These are phyloP conservation scores for Aspergillus texensis DNA, from an alignment of 2,329 filamentous ascomycete species.

Conservation along the genomic window DNA sequence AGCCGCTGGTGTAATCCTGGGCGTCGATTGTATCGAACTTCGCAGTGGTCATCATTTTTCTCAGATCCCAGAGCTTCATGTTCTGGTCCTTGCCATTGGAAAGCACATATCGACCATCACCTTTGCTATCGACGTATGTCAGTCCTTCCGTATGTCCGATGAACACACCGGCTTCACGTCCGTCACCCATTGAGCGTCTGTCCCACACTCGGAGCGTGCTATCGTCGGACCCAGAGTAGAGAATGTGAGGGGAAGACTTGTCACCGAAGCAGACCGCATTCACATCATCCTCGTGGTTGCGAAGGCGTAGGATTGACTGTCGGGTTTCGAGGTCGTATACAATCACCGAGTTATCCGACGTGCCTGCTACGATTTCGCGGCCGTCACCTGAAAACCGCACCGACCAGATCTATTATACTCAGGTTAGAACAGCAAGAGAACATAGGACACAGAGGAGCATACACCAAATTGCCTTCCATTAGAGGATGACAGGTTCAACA, in stretches of 20 bases:
- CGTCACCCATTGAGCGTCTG: conserved; percentile 67
- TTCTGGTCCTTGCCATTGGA: conserved; percentile 95
- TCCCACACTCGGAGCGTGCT: conserved; percentile 96
- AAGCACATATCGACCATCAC: conserved; percentile 84
- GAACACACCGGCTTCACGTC: conserved; percentile 66
- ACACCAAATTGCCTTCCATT: conserved; percentile 51
- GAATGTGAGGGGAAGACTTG: conserved; percentile 81
- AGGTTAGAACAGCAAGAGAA: conserved; percentile 13
- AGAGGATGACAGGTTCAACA: conserved; percentile 69
- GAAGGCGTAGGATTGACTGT: conserved; percentile 71
- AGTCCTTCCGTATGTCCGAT: conserved; percentile 67
- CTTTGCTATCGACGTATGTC: conserved; percentile 77
- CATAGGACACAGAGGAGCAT: conserved; percentile 21
- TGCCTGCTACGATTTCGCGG: conserved; percentile 86
- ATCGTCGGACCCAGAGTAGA: conserved; percentile 96
- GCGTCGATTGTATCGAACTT: conserved; percentile 57
- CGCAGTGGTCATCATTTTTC: conserved; percentile 80
- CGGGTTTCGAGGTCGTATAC: conserved; percentile 90
- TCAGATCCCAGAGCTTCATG: conserved; percentile 95
- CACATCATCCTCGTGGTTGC: conserved; percentile 83
- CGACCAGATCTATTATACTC: conserved; percentile 70
- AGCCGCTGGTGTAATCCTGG: conserved; percentile 58
- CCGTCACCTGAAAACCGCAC: conserved; percentile 92
- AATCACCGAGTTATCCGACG: conserved; percentile 75
- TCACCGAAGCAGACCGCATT: conserved; percentile 98